phyloP scores from a whole-genome alignment of 768 basidiomycete genomes.

The Xanthoconium stramineum region DNA sequence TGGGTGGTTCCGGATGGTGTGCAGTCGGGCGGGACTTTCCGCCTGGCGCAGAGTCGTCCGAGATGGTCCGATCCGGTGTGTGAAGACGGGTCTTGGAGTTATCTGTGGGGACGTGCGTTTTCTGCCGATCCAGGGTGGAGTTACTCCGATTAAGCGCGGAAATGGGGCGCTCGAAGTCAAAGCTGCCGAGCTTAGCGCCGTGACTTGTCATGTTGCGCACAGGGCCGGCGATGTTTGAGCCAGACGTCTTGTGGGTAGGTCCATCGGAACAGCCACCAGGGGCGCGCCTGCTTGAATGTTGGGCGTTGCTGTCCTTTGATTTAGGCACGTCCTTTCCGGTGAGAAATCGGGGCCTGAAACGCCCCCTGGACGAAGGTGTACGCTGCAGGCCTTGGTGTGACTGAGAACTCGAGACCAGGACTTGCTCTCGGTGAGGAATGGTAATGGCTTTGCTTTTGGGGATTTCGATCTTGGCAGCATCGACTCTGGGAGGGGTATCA shows the following conservation, averaged over 20 bases:
- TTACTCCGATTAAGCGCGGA: conserved; percentile 31
- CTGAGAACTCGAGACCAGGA: conserved; percentile 25
- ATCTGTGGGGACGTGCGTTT: conserved; percentile 1
- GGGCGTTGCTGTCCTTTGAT: conserved; percentile 20
- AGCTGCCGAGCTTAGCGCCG: conserved; percentile 64
- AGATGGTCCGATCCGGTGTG: conserved; percentile 25
- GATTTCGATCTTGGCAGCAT: conserved; percentile 7
- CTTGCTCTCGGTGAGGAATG: conserved; percentile 24
- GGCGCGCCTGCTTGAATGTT: conserved; percentile 25
- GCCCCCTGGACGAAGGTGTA: conserved; percentile 14
- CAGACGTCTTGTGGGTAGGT: conserved; percentile 7
- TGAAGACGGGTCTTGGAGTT: conserved; percentile 15
- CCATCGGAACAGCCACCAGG: conserved; percentile 7
- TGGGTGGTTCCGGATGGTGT: conserved; percentile 17
- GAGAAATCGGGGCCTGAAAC: conserved; percentile 32
- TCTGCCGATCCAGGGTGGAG: conserved; percentile 26
- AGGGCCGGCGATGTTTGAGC: conserved; percentile 2
- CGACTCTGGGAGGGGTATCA: conserved; percentile 6
- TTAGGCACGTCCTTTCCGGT: conserved; percentile 24
- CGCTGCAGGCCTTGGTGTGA: conserved; percentile 9
- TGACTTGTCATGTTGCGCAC: conserved; percentile 34
- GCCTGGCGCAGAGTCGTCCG: conserved; percentile 24
- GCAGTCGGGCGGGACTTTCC: conserved; percentile 8
- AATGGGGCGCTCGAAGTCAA: conserved; percentile 73
- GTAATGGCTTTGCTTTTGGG: conserved; percentile 15